These are phyloP conservation scores for Wickerhamiella siamensis DNA, from an alignment of 805 yeast species.

Conservation along the genomic window DNA sequence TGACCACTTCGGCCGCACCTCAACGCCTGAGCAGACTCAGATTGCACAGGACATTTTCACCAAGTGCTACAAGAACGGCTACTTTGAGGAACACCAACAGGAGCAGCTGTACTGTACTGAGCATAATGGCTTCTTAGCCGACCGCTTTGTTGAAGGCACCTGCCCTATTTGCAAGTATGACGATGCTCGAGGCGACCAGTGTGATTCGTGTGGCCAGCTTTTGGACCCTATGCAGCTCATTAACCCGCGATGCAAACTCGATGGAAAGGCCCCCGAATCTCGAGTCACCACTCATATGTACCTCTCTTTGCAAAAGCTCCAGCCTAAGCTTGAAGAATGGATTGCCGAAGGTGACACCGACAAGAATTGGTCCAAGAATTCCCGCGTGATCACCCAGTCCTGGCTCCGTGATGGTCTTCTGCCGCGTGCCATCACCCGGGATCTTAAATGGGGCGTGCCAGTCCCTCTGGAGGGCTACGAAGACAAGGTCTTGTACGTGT, in stretches of 20 bases:
- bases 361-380: constrained; percentile 87
- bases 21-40: constrained; percentile 80
- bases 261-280: constrained; percentile 65
- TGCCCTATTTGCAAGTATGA: constrained; percentile 92
- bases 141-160: constrained; percentile 91
- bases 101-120: constrained; percentile 83
- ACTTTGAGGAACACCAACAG: constrained; percentile 71
- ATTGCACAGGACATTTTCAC: constrained; percentile 88
- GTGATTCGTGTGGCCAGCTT: constrained; percentile 88
- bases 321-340: constrained; percentile 64
- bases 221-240: constrained; percentile 87
- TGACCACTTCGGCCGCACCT: constrained; percentile 92
- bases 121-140: constrained; percentile 87
- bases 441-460: constrained; percentile 96
- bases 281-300: constrained; percentile 76
- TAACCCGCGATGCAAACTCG: constrained; percentile 91
- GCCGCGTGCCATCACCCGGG: constrained; percentile 95
- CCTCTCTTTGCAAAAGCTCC: constrained; percentile 69
- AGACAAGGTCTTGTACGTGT: constrained; percentile 87
- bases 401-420: constrained; percentile 90
- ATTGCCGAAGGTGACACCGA: constrained; percentile 46
- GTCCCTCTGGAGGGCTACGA: constrained; percentile 80
- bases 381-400: constrained; percentile 72
- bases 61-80: constrained; percentile 62
- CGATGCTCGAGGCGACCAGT: constrained; percentile 98